A percentile compares a stretch with the other conserved stretches of the same genome.
Conservation (phyloP, 345 rosid species). For the Rhodamnia argentea region DNA sequence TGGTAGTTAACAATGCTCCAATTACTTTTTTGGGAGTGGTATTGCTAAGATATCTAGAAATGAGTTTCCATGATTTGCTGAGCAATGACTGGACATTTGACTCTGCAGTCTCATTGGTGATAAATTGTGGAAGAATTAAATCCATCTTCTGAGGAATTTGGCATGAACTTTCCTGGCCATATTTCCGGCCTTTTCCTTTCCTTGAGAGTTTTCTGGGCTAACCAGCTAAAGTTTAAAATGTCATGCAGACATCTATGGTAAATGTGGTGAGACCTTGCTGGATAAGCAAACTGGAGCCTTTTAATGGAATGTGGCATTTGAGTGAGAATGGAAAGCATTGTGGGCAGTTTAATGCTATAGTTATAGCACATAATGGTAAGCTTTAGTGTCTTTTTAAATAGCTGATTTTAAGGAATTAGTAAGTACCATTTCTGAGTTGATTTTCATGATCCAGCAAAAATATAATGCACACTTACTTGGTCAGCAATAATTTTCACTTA, state of each 20-base stretch:
- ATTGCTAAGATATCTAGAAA: neutral
- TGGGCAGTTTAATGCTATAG: conserved; percentile 69
- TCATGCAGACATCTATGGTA: conserved; percentile 51
- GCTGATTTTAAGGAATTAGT: neutral
- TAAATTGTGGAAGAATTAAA: neutral
- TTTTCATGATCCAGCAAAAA: neutral
- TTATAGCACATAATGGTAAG: conserved; percentile 94
- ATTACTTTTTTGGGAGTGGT: neutral
- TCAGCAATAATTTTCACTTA: neutral
- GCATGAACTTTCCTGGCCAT: neutral
- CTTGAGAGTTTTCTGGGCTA: neutral
- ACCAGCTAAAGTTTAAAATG: conserved; percentile 5
- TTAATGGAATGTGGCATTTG: conserved; percentile 88
- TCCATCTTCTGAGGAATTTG: neutral
- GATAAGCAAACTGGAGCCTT: conserved; percentile 79
- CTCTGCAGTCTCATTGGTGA: neutral
- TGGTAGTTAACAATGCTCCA: neutral
- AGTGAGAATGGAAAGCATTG: conserved; percentile 73
- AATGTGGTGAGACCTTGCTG: conserved; percentile 88
- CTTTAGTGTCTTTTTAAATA: neutral
- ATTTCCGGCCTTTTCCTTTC: neutral
- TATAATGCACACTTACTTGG: neutral
- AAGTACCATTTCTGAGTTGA: neutral
- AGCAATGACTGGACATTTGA: neutral
- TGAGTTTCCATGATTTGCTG: neutral